Evolutionary conservation across 1,284 basidiomycete genomes (phyloP), one percentile per base, ranked within the genome.

Genomic region (Afroboletus lepidellus): DNA sequence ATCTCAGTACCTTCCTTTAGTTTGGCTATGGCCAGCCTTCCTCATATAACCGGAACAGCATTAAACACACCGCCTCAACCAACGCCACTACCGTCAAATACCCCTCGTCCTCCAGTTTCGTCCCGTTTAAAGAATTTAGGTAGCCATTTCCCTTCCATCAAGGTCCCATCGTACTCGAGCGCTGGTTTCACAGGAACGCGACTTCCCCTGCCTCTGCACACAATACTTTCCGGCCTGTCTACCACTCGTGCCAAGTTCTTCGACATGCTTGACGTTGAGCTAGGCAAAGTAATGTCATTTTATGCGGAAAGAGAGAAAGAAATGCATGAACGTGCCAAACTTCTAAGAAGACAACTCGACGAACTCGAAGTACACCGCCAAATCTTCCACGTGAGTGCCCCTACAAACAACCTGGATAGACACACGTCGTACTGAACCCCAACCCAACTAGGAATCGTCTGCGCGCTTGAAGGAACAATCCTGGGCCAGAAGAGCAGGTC

Each of bases 281-380:
- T 95, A 0, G 82, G 86, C 50, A 92, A 96, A 74, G 82, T 95
- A 21, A 87, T 94, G 62, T 72, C 74, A 3, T 98, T 98, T 69
- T 98, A 92, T 65, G 64, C 80, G 8, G 81, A 80, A 23, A 79
- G 87, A 23, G 91, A 92, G 67, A 73, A 76, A 23, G 91, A 93
- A 58, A 84, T 87, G 70, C 70, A 72, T 21, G 71, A 71, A 25
- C 77, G 76, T 53, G 78, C 81, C 51, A 67, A 64, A 45, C 36
- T 64, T 18, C 73, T 96, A 1, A 79, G 81, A 51, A 75, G 77
- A 43, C 94, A 98, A 67, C 77, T 97, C 6, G 69, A 77, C 3
- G 89, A 92, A 60, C 77, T 96, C 13, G 76, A 74, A 27, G 81
- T 85, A 56, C 93, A 95, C 67, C 74, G 84, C 8, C 76, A 77